Base-by-base conservation (phyloP, 306 rosid genomes). In the Datisca glomerata region DNA sequence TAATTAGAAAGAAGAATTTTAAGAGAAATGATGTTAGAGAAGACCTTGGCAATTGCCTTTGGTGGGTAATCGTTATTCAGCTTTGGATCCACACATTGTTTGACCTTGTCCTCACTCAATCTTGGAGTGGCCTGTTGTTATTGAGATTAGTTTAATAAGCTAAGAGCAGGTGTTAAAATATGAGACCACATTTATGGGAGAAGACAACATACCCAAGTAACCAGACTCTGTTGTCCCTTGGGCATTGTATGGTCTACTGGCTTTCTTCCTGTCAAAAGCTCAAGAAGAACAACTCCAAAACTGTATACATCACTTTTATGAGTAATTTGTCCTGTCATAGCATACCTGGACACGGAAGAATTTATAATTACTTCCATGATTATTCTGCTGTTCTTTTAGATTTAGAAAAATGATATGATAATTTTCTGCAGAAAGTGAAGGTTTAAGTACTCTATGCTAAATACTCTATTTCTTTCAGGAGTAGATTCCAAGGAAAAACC, bases 211-310 rank as follows among this genome's bases (percentile, higher is more conserved):
- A 89, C 97, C 97, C 97, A 83, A 68, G 97, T 89, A 41, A 89
- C 97, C 61, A 89, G 95, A 80, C 97, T 89, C 60, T 89, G 97
- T 65, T 89, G 97, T 57, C 97, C 97, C 55, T 89, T 89, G 4
- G 97, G 97, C 97, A 89, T 89, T 36, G 97, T 89, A 47, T 91
- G 98, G 32, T 91, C 95, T 53, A 89, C 95, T 33, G 98, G 98
- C 42, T 89, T 89, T 75, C 98, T 71, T 37, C 98, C 98, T 1
- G 98, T 89, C 64, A 89, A 65, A 55, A 89, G 92, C 60, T 89
- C 93, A 19, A 89, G 68, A 51, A 89, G 86, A 67, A 89, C 95
- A 46, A 89, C 98, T n/a, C n/a, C 95, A 43, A 91, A 91, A 65
- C 98, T 91, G 58, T 84, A 91, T 24, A 91, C 96, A 61, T 91